Evolutionary conservation across 225 moss, liverwort and hornwort species (phyloP), one percentile per base, ranked within the genome.

Genomic region (Bryoerythrophyllum caledonicum): DNA sequence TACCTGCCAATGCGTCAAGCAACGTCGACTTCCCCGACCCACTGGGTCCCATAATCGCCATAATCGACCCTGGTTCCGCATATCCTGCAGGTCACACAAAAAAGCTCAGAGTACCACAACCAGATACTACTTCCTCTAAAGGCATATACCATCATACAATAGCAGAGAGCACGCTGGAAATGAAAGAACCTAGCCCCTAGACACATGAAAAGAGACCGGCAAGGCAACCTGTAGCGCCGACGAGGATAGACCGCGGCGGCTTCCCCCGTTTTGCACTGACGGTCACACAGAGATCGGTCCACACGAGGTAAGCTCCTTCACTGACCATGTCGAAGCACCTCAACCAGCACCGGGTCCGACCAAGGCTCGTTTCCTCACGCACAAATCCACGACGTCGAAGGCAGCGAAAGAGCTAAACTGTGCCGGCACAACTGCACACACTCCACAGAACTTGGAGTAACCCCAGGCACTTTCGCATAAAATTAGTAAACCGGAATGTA

Each of bases 11-110:
- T 32, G 90, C 78, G 74, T 93, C 93, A 21, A 93, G 90, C 67
- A 93, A 76, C 41, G 89, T 89, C 23, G 93, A 85, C 48, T 87
- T 93, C 16, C 93, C 92, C 15, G 92, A 93, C 23, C 87, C 80
- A 20, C 89, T 90, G 52, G 93, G 93, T n/a, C 90, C 93, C 82
- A 93, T 84, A 56, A 93, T 93, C 65, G 90, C 90, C 58, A 86
- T 79, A 56, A 93, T 80, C 63, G 85, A 90, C 35, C 90, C 85
- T 27, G 93, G 90, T 76, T 91, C 90, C 60, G 87, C 93, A 80
- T 85, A 93, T 25, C 93, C 93, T 78, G 84, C 78, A 48, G 5
- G 38, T 38, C 38, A 20, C 44, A 68, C 58, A 37, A 52, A 23
- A 54, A 14, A 27, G 7, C 27, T 57, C 30, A 48, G 38, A 0